Conservation (phyloP, 2,329 filamentous ascomycete genomes). For the Lecanosticta acicola region DNA sequence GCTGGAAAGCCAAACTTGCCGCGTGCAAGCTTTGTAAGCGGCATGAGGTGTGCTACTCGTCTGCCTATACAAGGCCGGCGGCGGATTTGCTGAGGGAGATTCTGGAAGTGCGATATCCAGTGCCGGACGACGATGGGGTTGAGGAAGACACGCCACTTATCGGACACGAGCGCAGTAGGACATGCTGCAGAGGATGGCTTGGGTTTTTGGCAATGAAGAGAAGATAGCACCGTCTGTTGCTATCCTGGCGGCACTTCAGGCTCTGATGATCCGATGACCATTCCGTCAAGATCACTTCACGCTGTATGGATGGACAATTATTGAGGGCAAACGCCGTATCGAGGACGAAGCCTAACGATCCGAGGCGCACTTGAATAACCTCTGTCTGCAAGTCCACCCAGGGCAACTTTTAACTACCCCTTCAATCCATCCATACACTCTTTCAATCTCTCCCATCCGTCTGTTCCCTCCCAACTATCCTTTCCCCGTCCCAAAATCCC, state of each 20-base stretch:
- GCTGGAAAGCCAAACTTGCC: background rate
- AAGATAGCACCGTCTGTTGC: too few relatives aligned
- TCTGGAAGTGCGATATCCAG: conserved; percentile 19
- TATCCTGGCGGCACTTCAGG: too few relatives aligned
- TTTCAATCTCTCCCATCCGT: conserved; percentile 60
- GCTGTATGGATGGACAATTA: too few relatives aligned
- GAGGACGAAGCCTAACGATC: too few relatives aligned
- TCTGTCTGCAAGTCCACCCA: too few relatives aligned
- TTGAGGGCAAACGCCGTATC: too few relatives aligned
- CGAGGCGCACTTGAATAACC: too few relatives aligned
- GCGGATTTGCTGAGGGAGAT: conserved; percentile 20
- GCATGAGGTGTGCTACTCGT: conserved; percentile 18
- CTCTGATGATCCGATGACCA: too few relatives aligned
- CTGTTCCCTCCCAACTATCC: conserved; percentile 73
- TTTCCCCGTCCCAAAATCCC: conserved; percentile 78
- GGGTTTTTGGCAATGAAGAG: too few relatives aligned
- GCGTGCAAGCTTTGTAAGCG: conserved; percentile 7
- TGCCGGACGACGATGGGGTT: background rate
- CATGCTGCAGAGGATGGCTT: background rate
- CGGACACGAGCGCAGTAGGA: background rate
- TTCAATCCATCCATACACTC: conserved; percentile 41
- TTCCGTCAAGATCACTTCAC: too few relatives aligned
- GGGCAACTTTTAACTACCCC: conserved; percentile 20
- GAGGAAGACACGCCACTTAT: background rate
- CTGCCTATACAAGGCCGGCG: conserved; percentile 21